A percentile compares a stretch with the other conserved stretches of the same genome.
phyloP scores from a whole-genome alignment of 768 basidiomycete species.

The Megacollybia marginata region DNA sequence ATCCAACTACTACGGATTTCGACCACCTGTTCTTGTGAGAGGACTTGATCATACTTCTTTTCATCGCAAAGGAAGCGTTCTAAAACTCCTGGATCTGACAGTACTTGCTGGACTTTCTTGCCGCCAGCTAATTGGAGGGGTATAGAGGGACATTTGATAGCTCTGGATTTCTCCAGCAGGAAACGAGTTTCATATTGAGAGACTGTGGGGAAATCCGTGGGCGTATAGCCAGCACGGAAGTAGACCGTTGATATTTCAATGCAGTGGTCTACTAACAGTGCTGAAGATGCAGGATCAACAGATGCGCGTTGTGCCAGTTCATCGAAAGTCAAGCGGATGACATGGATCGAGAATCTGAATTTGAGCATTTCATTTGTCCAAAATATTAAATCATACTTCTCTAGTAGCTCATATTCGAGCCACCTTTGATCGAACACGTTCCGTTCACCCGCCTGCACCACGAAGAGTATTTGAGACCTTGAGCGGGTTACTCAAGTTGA shows the following conservation, averaged over 20 bases:
- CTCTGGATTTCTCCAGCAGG: constrained; percentile 69
- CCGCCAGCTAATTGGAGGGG: constrained; percentile 91
- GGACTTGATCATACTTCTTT: constrained; percentile 24
- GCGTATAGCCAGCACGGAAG: constrained; percentile 85
- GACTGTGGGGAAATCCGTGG: constrained; percentile 66
- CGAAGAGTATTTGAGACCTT: constrained; percentile 65
- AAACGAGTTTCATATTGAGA: constrained; percentile 67
- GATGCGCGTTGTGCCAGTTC: constrained; percentile 55
- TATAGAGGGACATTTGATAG: constrained; percentile 91
- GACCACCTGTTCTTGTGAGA: constrained; percentile 32
- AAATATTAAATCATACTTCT: constrained; percentile 16
- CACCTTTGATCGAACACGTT: constrained; percentile 93
- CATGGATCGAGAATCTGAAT: constrained; percentile 56
- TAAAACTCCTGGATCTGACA: constrained; percentile 65
- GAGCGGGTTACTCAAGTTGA: not conserved
- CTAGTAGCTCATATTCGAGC: constrained; percentile 81
- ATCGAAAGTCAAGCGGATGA: constrained; percentile 59
- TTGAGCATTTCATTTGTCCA: too few species aligned
- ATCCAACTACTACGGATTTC: constrained; percentile 75
- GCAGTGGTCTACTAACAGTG: constrained; percentile 29
- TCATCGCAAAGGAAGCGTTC: constrained; percentile 58
- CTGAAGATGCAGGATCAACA: constrained; percentile 38
- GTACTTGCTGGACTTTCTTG: constrained; percentile 91
- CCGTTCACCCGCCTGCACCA: constrained; percentile 82
- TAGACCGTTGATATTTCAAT: constrained; percentile 85